phyloP scores from a whole-genome alignment of 2,329 filamentous ascomycete genomes.

The Fusarium abutilonis region DNA sequence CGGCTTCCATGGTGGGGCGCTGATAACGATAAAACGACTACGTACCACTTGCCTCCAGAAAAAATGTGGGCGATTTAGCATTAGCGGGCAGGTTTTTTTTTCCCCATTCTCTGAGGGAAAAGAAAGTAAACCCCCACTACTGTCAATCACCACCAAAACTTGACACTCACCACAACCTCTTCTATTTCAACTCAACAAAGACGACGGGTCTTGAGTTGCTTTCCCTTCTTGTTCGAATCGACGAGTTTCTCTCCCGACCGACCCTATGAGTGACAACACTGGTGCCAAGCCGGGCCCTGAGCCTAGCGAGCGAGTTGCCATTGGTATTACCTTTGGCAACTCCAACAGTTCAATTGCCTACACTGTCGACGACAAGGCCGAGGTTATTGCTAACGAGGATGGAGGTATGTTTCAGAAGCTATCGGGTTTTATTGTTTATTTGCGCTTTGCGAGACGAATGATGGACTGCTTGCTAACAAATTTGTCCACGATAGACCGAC shows the following conservation, averaged over 20 bases:
- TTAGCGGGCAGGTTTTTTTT: conserved; percentile 44
- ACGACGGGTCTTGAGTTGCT: conserved; percentile 22
- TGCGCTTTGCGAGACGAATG: neutral
- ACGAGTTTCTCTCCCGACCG: conserved; percentile 18
- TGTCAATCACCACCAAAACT: conserved; percentile 39
- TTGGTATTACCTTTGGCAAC: conserved; percentile 98
- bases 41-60: conserved; percentile 31
- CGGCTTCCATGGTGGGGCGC: conserved; percentile 20
- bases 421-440: no score
- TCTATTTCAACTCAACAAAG: conserved; percentile 14
- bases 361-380: conserved; percentile 91
- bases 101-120: conserved; percentile 35
- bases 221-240: conserved; percentile 8
- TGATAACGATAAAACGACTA: conserved; percentile 34
- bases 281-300: conserved; percentile 56
- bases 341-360: conserved; percentile 97
- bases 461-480: conserved; percentile 14
- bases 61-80: conserved; percentile 41
- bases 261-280: conserved; percentile 59
- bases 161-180: conserved; percentile 30
- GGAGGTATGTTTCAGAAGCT: conserved; percentile 70
- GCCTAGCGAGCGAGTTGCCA: conserved; percentile 73
- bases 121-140: conserved; percentile 43
- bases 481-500: conserved; percentile 73
- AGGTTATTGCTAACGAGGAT: conserved; percentile 99